Evolutionary conservation across 163 green algal genomes (phyloP), one percentile per base, ranked within the genome.

Genomic region (Prototheca cutis): DNA sequence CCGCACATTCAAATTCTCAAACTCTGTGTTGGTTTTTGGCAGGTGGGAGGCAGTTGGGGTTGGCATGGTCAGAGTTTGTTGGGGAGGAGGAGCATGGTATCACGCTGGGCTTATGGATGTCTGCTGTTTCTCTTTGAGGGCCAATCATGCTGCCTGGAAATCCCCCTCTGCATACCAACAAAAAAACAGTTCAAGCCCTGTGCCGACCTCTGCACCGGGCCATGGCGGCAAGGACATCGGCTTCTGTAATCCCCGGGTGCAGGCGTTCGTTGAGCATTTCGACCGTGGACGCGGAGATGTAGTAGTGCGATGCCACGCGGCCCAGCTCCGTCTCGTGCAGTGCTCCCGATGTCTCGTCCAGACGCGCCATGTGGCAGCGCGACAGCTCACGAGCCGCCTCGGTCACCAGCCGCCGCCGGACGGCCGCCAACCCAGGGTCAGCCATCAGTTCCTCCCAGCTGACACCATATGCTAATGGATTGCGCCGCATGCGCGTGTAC

Each of bases 251-350:
- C 73, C 94, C 79, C 15, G 68, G 78, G 42, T 83, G 84, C 4
- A 97, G 79, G 53, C 79, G 65, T 59, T 87, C 77, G 58, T 95
- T 95, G 79, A 93, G 97, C 29, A 79, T 69, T 19, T 82, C 62
- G 53, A 97, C 88, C 49, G 67, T 78, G 13, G 65, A 62, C 69
- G 85, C 69, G 32, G 72, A 59, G 54, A 99, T 92, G 85, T 99
- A 99, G 72, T 85, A 98, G 75, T 98, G 90, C 21, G 63, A 86
- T 28, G 93, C 90, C 25, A 97, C 87, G 6, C 92, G 80, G 6
- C 92, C 92, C 39, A 96, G 84, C 72, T 99, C 92, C 8, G 90
- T 95, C 19, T 82, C 87, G 59, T 93, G 97, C 53, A 98, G 63
- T 48, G 93, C 85, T 10, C 92, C 89, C 32, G 58, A 84, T 13